Percentiles rank a stretch among this genome's conserved stretches.
Conservation (phyloP, 2,329 filamentous ascomycete genomes). For the Celoporthe dispersa region DNA sequence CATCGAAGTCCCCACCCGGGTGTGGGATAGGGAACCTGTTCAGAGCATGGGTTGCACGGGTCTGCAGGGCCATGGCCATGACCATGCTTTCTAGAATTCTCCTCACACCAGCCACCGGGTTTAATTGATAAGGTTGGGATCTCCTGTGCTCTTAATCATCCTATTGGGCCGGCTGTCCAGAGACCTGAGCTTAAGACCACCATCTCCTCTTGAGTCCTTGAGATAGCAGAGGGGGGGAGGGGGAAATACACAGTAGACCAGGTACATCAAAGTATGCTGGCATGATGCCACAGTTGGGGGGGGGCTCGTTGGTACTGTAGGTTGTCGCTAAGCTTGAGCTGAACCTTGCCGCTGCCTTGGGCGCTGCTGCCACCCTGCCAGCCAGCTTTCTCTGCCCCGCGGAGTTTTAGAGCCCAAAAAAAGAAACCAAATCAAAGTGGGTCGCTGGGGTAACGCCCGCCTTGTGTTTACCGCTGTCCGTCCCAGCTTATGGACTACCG, state of each 20-base stretch:
- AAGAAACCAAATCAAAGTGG: slow-evolving; percentile 2
- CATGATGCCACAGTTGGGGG: no score
- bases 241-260: background rate
- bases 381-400: background rate
- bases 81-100: slow-evolving; percentile 4
- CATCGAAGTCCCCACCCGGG: background rate
- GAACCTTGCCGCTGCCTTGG: background rate
- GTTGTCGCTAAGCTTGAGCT: background rate
- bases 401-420: slow-evolving; percentile 4
- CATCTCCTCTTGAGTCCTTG: background rate
- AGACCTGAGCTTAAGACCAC: background rate
- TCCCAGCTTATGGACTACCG: background rate
- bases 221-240: background rate
- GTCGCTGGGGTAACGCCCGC: slow-evolving; percentile 19
- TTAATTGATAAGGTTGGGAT: slow-evolving; percentile 1
- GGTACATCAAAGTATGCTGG: background rate
- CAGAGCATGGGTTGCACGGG: background rate
- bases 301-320: background rate
- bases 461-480: slow-evolving; percentile 15
- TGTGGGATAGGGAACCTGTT: background rate
- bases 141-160: background rate
- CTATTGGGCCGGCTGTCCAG: background rate
- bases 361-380: background rate
- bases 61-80: background rate
- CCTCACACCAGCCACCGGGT: background rate